Evolutionary conservation across 352 stramenopile species (phyloP).

Genomic region (Phytophthora crassamura): DNA sequence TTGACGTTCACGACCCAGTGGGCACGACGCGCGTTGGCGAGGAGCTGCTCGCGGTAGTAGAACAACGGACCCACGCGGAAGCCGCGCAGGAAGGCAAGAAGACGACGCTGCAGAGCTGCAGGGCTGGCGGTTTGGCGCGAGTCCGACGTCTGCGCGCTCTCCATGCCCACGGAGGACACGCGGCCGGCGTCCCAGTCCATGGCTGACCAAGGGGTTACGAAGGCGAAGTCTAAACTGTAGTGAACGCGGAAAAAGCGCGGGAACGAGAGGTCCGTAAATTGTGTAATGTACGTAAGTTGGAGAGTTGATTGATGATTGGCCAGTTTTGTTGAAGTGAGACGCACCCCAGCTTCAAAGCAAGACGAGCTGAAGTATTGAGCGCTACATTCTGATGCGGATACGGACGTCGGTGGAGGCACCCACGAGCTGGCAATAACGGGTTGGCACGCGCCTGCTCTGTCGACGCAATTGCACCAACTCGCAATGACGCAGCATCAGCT

Average conservation of each 20-base stretch:
- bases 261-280: not conserved
- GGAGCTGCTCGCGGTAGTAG: conserved; percentile 91
- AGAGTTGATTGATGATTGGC: no score
- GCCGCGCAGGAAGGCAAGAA: conserved; percentile 88
- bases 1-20: conserved; percentile 85
- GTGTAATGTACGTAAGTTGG: no score
- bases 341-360: no score
- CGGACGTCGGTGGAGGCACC: no score
- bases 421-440: no score
- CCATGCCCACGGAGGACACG: conserved; percentile 85
- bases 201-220: not conserved
- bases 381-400: no score
- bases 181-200: conserved; percentile 88
- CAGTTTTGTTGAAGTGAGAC: no score
- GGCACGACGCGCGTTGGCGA: conserved; percentile 83
- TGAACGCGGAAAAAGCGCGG: conserved; percentile 5
- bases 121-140: conserved; percentile 55
- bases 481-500: no score
- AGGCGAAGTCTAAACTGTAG: not conserved
- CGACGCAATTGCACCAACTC: no score
- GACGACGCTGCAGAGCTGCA: conserved; percentile 65
- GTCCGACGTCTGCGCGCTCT: conserved; percentile 65
- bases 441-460: no score
- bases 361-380: no score
- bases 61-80: conserved; percentile 89